phyloP scores from a whole-genome alignment of 768 basidiomycete species.

The Boletus rubroflammeus region DNA sequence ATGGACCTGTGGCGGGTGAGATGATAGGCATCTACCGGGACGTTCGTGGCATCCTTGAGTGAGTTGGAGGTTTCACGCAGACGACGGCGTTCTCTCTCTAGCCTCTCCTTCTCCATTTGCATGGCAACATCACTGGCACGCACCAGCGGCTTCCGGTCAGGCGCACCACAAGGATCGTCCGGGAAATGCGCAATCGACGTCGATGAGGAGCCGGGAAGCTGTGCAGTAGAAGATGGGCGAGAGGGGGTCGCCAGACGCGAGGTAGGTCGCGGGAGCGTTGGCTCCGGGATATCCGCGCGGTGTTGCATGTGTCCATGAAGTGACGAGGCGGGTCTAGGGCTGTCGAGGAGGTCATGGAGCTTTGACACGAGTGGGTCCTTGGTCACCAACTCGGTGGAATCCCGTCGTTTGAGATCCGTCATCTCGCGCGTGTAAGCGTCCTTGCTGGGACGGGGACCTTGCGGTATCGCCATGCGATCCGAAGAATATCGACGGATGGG shows the following conservation, averaged over 20 bases:
- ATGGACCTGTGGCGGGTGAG: slow-evolving; percentile 18
- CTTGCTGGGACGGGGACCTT: slow-evolving; percentile 20
- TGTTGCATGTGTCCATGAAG: slow-evolving; percentile 37
- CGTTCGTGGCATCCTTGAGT: slow-evolving; percentile 31
- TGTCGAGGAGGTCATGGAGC: slow-evolving; percentile 47
- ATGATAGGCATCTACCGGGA: slow-evolving; percentile 13
- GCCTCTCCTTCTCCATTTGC: slow-evolving; percentile 46
- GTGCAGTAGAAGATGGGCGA: slow-evolving; percentile 22
- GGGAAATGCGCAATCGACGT: slow-evolving; percentile 12
- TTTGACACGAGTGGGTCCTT: slow-evolving; percentile 36
- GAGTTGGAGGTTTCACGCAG: slow-evolving; percentile 22
- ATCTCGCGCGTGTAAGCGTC: slow-evolving; percentile 20
- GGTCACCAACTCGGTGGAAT: slow-evolving; percentile 16
- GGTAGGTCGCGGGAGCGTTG: slow-evolving; percentile 20
- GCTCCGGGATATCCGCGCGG: slow-evolving; percentile 28
- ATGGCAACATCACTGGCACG: slow-evolving; percentile 53
- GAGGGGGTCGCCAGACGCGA: slow-evolving; percentile 22
- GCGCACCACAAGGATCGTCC: slow-evolving; percentile 7
- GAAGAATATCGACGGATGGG: slow-evolving; percentile 24
- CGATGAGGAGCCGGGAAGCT: slow-evolving; percentile 17
- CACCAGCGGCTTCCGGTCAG: slow-evolving; percentile 34
- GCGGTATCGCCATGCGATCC: slow-evolving; percentile 16
- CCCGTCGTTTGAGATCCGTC: slow-evolving; percentile 21
- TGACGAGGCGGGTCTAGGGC: slow-evolving; percentile 38
- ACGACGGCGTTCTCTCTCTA: slow-evolving; percentile 34